Base-by-base conservation (phyloP, 2,329 filamentous ascomycete genomes). In the Ascomycota sp. region DNA sequence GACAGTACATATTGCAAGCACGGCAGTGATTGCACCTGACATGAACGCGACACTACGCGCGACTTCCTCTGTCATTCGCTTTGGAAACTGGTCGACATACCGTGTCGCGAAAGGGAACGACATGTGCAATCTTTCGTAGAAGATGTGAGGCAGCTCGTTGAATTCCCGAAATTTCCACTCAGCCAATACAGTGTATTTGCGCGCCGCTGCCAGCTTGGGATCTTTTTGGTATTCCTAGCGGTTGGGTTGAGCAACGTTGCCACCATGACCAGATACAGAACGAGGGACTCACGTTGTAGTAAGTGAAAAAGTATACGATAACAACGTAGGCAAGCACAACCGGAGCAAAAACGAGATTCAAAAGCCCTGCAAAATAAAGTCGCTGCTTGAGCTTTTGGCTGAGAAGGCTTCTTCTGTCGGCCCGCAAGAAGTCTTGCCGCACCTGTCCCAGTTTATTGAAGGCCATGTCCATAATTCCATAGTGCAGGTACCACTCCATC, bases 111-210 rank as follows among this genome's bases (percentile, higher is more conserved):
- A 93, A 0, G 86, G 84, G 47, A 89, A 83, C 1, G 89, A 92
- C 77, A 95, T 91, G 41, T 92, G 84, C 30, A 86, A 62, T 13
- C 89, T 73, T 41, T 86, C 79, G 38, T 83, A 70, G 46, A 95
- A 98, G 2, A 95, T 64, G 52, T 98, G 89, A 36, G 77, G 76
- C 1, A 98, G 64, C 52, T 98, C 89, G 47, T 98, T 98, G 64
- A 95, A 98, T 51, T 95, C 86, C 32, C 89, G 76, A 41, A 98
- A 93, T 47, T 93, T 95, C 89, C 89, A 98, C 50, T 92, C 79
- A 0, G 89, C 89, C 33, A 92, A 68, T 1, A 83, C 80, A 0
- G 86, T 95, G 49, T 93, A 98, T 42, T 83, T 76, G 29, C 89
- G 73, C 11, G 54, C 52, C 7, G 82, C 76, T n/a, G 80, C 78